Conservation (phyloP, 768 basidiomycete genomes). For the Collybia mongolica region DNA sequence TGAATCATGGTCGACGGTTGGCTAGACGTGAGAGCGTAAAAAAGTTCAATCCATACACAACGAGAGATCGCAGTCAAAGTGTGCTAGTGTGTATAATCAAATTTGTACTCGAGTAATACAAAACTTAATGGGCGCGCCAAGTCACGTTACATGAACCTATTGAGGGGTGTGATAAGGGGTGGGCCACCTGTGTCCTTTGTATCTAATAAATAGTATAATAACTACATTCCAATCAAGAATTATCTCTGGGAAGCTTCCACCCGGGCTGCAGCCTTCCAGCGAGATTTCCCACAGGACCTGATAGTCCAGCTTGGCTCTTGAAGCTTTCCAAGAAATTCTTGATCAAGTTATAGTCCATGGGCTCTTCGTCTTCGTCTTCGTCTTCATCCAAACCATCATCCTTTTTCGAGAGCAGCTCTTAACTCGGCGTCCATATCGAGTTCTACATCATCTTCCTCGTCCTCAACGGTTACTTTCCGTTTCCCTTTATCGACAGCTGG, state of each 20-base stretch:
- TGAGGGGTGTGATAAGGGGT: no score
- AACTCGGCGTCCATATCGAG: conserved; percentile 91
- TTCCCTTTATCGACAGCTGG: conserved; percentile 28
- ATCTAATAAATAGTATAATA: no score
- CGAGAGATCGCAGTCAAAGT: neutral
- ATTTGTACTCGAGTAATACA: no score
- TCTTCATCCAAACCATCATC: conserved; percentile 48
- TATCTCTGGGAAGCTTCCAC: conserved; percentile 74
- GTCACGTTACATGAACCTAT: no score
- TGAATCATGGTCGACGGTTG: conserved; percentile 60
- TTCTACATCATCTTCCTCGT: conserved; percentile 68
- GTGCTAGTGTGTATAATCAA: neutral
- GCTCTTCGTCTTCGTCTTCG: conserved; percentile 57
- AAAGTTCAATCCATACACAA: neutral
- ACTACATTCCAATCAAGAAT: conserved; percentile 17
- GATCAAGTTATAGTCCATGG: conserved; percentile 86
- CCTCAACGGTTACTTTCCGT: conserved; percentile 39
- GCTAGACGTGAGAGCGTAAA: neutral
- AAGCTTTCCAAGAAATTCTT: conserved; percentile 98
- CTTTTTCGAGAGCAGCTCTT: conserved; percentile 54
- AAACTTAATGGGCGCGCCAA: no score
- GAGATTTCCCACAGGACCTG: conserved; percentile 90
- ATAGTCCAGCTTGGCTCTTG: conserved; percentile 84
- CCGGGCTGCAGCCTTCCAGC: conserved; percentile 80
- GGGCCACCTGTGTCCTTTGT: no score